These are phyloP conservation scores for Suillus weaverae DNA, from an alignment of 768 basidiomycete genomes.

Conservation along the genomic window DNA sequence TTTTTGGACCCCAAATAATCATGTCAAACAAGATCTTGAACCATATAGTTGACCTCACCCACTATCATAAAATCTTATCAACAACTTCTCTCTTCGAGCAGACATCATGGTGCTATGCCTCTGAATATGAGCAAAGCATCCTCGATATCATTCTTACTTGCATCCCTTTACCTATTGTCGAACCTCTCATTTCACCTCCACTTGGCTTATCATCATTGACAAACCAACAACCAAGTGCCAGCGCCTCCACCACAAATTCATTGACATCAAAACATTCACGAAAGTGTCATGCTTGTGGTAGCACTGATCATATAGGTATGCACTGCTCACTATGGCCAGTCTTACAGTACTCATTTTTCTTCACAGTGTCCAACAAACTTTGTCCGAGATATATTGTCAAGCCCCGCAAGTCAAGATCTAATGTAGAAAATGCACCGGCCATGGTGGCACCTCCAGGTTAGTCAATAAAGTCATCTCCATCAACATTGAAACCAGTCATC, in stretches of 20 bases:
- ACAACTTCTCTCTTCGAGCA: slow-evolving; percentile 13
- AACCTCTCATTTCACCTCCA: no score
- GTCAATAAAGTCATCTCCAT: slow-evolving; percentile 3
- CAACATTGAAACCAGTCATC: not conserved
- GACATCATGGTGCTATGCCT: slow-evolving; percentile 20
- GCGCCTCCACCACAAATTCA: no score
- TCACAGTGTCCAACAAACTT: no score
- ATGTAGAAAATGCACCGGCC: not conserved
- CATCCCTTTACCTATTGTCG: not conserved
- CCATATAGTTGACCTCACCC: slow-evolving; percentile 28
- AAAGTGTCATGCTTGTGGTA: no score
- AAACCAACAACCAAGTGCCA: no score
- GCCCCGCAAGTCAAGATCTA: not conserved
- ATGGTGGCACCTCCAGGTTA: not conserved
- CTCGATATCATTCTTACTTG: not conserved
- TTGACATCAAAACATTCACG: no score
- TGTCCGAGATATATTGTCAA: no score
- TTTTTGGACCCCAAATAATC: slow-evolving; percentile 15
- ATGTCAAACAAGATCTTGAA: slow-evolving; percentile 20
- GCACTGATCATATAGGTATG: no score
- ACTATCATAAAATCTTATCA: not conserved
- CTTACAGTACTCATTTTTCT: no score
- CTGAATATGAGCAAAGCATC: slow-evolving; percentile 11
- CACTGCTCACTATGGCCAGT: no score
- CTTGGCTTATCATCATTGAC: no score